These are phyloP conservation scores for Bipolaris gigantea DNA, from an alignment of 2,329 filamentous ascomycete species.

Conservation along the genomic window DNA sequence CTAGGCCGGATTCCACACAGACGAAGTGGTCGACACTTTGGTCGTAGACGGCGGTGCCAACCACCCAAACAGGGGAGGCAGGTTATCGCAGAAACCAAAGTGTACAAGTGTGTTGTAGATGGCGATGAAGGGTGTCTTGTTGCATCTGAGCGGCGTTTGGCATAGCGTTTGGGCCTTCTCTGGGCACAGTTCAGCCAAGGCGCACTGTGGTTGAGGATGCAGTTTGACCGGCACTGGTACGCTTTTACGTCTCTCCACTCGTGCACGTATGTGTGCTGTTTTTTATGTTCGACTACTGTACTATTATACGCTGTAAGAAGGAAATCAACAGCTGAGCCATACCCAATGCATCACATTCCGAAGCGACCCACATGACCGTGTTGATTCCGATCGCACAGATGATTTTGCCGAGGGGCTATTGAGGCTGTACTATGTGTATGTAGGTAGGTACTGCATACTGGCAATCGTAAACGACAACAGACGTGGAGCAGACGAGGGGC, in stretches of 20 bases:
- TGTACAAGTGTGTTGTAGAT: background rate
- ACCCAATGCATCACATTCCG: background rate
- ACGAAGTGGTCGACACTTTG: background rate
- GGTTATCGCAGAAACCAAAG: background rate
- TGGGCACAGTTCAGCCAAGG: constrained; percentile 9
- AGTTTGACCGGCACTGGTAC: constrained; percentile 5
- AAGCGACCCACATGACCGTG: background rate
- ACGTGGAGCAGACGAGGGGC: background rate
- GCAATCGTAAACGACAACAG: no score
- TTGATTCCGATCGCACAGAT: background rate
- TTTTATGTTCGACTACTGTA: constrained; percentile 23
- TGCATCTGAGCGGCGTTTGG: constrained; percentile 31
- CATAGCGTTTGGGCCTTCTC: constrained; percentile 24
- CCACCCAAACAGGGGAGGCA: no score
- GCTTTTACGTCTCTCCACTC: constrained; percentile 23
- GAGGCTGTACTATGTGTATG: no score
- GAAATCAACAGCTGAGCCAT: background rate
- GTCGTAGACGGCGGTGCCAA: no score
- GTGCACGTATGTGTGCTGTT: constrained; percentile 10
- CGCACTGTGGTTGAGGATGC: constrained; percentile 6
- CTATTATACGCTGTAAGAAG: constrained; percentile 8
- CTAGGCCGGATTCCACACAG: constrained; percentile 21
- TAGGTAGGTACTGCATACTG: no score
- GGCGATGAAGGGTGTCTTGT: background rate
- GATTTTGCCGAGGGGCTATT: background rate